Evolutionary conservation across 2,329 filamentous ascomycete species (phyloP), one percentile per base, ranked within the genome.

Genomic region (Zymoseptoria crescenta): DNA sequence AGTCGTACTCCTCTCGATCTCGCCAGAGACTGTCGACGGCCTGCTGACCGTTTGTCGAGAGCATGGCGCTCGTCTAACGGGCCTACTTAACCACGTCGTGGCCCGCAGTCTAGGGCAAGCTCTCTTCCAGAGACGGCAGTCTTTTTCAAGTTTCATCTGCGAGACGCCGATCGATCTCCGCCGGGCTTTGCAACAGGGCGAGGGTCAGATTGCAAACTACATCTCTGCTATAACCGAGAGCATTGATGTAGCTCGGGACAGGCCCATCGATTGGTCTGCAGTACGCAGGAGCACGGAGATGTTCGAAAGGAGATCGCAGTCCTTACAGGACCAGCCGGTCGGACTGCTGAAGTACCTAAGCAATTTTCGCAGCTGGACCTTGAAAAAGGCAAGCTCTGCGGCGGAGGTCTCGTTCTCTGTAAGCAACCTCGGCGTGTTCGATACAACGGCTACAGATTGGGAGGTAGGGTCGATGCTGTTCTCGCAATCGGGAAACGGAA

Each of bases 331-430:
- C 49, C 76, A 78, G 57, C 66, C 77, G 1, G 70, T 79, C 8
- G 77, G 75, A 0, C 63, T 81, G 8, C 65, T 81, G 41, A 64
- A 71, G 56, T 80, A 79, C 52, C 62, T 74, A 1, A 69, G 69
- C 4, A 72, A 74, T 56, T 72, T 79, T 27, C 65, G 74, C 4
- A 64, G 66, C 8, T 81, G 77, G 77, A 69, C 71, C 3, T 51
- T 65, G 8, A 69, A 69, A 1, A 75, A 78, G 51, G 54, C 79
- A 8, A 74, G 74, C 4, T 63, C 73, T 56, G 59, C 61, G 28
- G 69, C 78, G 27, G 75, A 77, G 49, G 68, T 62, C 16, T 77
- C 76, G 4, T 79, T 75, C 56, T 77, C 79, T 64, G 57, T 80
- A 8, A 80, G 77, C 65, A 81, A 80, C 60, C 54, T 79, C 2